phyloP scores from a whole-genome alignment of 192 early-diverging fungal genomes.

The Chytriomyces sp. region DNA sequence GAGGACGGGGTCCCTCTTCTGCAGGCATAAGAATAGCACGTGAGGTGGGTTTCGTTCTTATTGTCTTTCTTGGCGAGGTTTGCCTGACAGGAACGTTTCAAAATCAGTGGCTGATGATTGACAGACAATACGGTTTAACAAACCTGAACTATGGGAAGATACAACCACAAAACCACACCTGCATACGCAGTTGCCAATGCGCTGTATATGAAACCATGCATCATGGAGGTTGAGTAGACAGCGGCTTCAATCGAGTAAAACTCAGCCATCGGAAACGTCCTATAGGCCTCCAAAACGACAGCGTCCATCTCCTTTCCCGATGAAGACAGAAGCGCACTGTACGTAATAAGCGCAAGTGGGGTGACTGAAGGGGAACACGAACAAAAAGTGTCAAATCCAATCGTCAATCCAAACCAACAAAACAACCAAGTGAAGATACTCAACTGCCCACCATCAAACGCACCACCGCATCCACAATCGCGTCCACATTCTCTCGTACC shows the following conservation, averaged over 20 bases:
- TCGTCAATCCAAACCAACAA: no score
- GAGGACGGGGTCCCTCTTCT: no score
- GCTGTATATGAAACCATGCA: constrained; percentile 2
- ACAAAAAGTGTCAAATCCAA: no score
- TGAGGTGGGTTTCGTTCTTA: no score
- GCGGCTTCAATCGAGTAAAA: not conserved
- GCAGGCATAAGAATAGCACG: no score
- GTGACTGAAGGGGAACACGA: not conserved
- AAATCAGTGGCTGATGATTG: no score
- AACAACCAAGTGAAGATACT: not conserved
- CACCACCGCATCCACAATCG: not conserved
- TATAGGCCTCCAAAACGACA: not conserved
- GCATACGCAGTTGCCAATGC: not conserved
- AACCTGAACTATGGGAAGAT: constrained; percentile 13
- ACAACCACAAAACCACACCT: constrained; percentile 1
- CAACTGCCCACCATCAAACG: not conserved
- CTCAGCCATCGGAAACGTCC: not conserved
- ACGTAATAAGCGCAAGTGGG: constrained; percentile 15
- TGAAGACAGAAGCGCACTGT: not conserved
- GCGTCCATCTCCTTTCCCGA: not conserved
- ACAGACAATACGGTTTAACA: no score
- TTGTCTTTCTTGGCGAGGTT: no score
- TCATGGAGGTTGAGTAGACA: not conserved
- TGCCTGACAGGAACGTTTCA: no score
- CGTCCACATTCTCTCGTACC: not conserved